Base-by-base conservation (phyloP, 805 yeast species). In the Spencermartinsiella europaea region DNA sequence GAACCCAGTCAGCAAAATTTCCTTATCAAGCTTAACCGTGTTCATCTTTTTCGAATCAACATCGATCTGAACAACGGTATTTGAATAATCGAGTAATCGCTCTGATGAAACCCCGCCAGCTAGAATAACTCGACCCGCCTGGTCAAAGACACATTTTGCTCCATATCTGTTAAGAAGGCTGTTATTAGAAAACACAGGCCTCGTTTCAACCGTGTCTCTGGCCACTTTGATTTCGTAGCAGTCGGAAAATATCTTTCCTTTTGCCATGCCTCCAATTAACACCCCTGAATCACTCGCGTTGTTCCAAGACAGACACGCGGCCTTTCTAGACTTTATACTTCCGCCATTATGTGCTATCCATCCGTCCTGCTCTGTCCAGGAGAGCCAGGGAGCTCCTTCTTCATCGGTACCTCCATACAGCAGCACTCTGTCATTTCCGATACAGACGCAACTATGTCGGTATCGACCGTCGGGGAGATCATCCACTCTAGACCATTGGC, bases 91-190 rank as follows among this genome's bases (percentile, higher is more conserved):
- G 50, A 65, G 67, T 21, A 68, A 55, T 36, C 57, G 50, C 3
- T 51, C 40, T 0, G 73, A 66, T 14, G 78, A 72, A 0, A 77
- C 79, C 20, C 87, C 89, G 21, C 89, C 88, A 3, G 73, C 67
- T 1, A 84, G 37, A 1, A 78, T 17, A 1, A 81, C 37, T 16
- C 64, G 61, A n/a, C 60, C 52, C 0, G 59, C 60, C n/a, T 59
- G 53, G 1, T 69, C 31, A 34, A 67, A 60, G 3, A 58, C 53
- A 4, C 37, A 31, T 44, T 71, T 64, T 19, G 78, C 66, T 2
- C 87, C 85, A 44, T 75, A 76, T 50, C 61, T 34, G 7, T 36
- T 19, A 5, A 55, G 27, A 15, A 45, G 38, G n/a, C n/a, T n/a
- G 2, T 38, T 40, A 17, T 39, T 34, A 12, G 27, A 15, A 3